These are phyloP conservation scores for Geotrichum armillariae DNA, from an alignment of 1,139 yeast genomes.

Conservation along the genomic window DNA sequence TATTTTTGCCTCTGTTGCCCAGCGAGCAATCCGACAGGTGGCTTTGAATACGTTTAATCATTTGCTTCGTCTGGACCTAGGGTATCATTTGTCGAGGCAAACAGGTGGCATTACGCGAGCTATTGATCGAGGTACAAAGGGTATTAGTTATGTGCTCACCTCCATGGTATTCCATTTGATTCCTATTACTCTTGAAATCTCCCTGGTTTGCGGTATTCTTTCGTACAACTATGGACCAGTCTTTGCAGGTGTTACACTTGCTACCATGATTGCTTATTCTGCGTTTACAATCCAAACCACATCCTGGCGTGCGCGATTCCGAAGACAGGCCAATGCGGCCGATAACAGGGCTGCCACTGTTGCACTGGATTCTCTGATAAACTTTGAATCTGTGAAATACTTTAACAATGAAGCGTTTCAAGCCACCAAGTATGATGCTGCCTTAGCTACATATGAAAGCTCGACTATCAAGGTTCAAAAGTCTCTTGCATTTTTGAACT, in stretches of 20 bases:
- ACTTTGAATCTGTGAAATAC: constrained; percentile 91
- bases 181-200: constrained; percentile 89
- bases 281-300: constrained; percentile 88
- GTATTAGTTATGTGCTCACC: constrained; percentile 86
- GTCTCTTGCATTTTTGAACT: constrained; percentile 82
- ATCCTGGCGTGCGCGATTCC: constrained; percentile 92
- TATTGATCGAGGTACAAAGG: constrained; percentile 96
- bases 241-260: constrained; percentile 85
- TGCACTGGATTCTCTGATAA: constrained; percentile 90
- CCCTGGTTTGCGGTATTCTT: constrained; percentile 88
- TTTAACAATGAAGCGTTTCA: constrained; percentile 87
- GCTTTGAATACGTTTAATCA: constrained; percentile 87
- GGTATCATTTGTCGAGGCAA: constrained; percentile 86
- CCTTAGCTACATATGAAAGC: constrained; percentile 72
- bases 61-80: constrained; percentile 77
- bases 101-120: constrained; percentile 97
- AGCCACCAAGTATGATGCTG: constrained; percentile 74
- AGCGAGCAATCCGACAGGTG: constrained; percentile 86
- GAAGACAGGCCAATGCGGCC: constrained; percentile 89
- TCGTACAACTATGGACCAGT: constrained; percentile 88
- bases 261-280: constrained; percentile 86
- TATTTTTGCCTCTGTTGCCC: constrained; percentile 93
- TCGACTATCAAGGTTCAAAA: constrained; percentile 89
- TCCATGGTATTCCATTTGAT: constrained; percentile 97
- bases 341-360: constrained; percentile 94